Conservation (phyloP, 2,329 filamentous ascomycete genomes). For the Ophiocordyceps camponoti-floridani region DNA sequence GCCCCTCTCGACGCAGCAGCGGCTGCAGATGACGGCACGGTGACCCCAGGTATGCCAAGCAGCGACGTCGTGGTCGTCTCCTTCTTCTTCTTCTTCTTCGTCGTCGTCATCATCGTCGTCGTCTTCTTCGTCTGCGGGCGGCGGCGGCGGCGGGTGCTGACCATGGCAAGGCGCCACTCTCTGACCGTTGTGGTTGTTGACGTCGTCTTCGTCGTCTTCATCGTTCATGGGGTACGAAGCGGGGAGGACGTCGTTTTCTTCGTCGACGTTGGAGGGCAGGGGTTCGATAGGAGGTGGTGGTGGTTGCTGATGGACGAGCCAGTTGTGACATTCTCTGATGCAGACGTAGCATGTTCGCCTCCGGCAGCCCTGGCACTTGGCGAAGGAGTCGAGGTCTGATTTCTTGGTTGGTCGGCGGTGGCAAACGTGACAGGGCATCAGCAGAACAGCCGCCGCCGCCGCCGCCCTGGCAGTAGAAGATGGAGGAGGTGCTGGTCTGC, state of each 20-base stretch:
- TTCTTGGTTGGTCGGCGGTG: constrained; percentile 45
- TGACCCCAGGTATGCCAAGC: constrained; percentile 25
- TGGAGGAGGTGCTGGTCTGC: too few species aligned
- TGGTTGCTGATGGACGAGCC: constrained; percentile 10
- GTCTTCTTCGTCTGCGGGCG: background rate
- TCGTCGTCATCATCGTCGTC: background rate
- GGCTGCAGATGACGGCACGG: constrained; percentile 41
- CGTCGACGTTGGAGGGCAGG: background rate
- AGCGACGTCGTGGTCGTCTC: background rate
- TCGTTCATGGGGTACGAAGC: constrained; percentile 30
- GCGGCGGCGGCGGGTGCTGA: background rate
- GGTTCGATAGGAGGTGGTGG: background rate
- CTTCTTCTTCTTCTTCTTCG: background rate
- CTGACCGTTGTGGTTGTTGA: background rate
- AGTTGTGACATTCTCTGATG: constrained; percentile 42
- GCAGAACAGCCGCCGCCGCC: constrained; percentile 8
- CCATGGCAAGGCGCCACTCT: background rate
- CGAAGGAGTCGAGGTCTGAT: constrained; percentile 46
- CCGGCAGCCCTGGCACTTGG: constrained; percentile 43
- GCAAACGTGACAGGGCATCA: constrained; percentile 49
- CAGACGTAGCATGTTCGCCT: constrained; percentile 52
- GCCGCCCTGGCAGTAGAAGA: background rate
- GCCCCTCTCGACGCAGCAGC: constrained; percentile 49
- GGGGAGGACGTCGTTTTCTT: constrained; percentile 5
- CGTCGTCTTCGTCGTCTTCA: constrained; percentile 14